These are phyloP conservation scores for Coemansia sp. DNA, from an alignment of 192 early-diverging fungal species.

Conservation along the genomic window DNA sequence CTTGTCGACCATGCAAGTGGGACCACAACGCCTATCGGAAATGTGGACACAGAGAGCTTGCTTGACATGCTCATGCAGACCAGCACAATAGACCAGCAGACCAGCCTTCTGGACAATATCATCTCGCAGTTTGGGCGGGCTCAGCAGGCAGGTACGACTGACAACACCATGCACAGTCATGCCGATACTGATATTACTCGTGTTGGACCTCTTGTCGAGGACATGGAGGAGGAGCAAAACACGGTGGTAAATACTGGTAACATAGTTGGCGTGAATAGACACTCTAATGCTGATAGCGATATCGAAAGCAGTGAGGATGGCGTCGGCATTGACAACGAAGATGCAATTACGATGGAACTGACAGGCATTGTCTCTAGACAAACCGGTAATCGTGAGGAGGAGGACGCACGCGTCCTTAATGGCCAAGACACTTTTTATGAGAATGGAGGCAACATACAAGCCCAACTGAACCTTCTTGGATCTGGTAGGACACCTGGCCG, in stretches of 20 bases:
- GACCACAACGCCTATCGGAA: background rate
- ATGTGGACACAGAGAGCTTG: conserved; percentile 21
- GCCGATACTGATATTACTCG: conserved; percentile 31
- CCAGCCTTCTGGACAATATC: conserved; percentile 49
- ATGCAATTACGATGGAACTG: conserved; percentile 45
- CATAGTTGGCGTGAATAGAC: background rate
- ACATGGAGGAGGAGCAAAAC: conserved; percentile 10
- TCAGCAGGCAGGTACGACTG: conserved; percentile 8
- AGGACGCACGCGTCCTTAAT: background rate
- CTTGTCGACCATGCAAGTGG: background rate
- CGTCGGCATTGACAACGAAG: conserved; percentile 18
- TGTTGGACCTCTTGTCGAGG: conserved; percentile 16
- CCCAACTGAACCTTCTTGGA: background rate
- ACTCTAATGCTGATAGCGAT: background rate
- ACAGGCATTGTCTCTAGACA: conserved; percentile 35
- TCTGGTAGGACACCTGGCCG: background rate
- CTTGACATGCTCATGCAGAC: conserved; percentile 39
- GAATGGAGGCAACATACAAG: background rate
- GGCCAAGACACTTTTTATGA: background rate
- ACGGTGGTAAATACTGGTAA: conserved; percentile 4
- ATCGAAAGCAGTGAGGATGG: background rate
- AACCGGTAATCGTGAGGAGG: background rate
- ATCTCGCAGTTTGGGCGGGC: conserved; percentile 34
- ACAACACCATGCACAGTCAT: conserved; percentile 3
- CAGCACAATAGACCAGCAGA: conserved; percentile 17